phyloP scores from a whole-genome alignment of 1,284 basidiomycete species.

The Ustilago trichophora region DNA sequence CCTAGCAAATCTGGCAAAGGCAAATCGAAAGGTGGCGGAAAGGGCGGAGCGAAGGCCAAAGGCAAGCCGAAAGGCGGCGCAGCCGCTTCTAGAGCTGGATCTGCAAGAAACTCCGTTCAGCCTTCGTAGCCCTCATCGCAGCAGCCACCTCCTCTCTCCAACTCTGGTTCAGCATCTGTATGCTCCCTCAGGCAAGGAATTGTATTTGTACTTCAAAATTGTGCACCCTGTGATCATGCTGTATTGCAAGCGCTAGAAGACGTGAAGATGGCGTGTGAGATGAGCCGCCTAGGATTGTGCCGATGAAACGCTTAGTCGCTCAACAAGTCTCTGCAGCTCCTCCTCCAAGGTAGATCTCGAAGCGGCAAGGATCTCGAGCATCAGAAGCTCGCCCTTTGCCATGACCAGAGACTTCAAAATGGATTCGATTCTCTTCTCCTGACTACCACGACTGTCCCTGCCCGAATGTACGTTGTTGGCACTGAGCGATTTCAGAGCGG shows the following conservation, averaged over 20 bases:
- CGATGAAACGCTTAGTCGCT: neutral
- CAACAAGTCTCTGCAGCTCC: constrained; percentile 7
- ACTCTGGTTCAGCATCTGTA: neutral
- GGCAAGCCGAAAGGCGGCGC: constrained; percentile 19
- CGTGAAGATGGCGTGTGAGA: too few relatives aligned
- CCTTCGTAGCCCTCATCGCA: constrained; percentile 9
- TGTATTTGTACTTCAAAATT: constrained; percentile 30
- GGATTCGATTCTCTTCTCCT: constrained; percentile 1
- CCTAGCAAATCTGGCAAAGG: constrained; percentile 15
- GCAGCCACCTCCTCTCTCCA: neutral
- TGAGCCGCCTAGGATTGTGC: neutral
- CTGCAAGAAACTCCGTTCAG: constrained; percentile 26
- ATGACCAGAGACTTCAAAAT: constrained; percentile 19
- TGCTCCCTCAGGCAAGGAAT: neutral
- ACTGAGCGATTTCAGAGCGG: constrained; percentile 1
- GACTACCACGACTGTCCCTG: neutral
- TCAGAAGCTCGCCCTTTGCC: constrained; percentile 13
- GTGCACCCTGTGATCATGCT: neutral
- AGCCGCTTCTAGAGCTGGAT: constrained; percentile 24
- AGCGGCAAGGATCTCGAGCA: constrained; percentile 8
- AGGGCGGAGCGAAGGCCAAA: constrained; percentile 23
- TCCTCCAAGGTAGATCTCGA: neutral
- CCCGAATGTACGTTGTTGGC: neutral
- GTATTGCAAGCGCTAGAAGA: neutral
- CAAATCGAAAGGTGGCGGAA: constrained; percentile 18